These are phyloP conservation scores for Wickerhamomyces strasburgensis DNA, from an alignment of 805 yeast genomes.

Conservation along the genomic window DNA sequence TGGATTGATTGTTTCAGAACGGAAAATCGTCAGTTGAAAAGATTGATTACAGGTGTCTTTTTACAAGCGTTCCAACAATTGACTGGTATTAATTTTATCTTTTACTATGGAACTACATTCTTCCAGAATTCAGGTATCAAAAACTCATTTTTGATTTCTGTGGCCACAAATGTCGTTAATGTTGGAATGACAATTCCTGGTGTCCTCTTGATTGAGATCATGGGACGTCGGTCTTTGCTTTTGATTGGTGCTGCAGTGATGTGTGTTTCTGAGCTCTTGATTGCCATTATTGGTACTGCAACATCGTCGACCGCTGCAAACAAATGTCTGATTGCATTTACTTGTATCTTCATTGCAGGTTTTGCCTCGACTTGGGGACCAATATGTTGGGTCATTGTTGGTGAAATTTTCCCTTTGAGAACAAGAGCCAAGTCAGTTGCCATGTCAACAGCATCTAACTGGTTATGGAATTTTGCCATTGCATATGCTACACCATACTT, in stretches of 20 bases:
- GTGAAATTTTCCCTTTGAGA: slow-evolving; percentile 65
- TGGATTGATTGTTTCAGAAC: slow-evolving; percentile 33
- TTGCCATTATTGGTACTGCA: slow-evolving; percentile 41
- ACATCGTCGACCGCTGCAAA: slow-evolving; percentile 31
- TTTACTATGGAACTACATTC: slow-evolving; percentile 65
- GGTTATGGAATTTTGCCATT: slow-evolving; percentile 73
- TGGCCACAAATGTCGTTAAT: slow-evolving; percentile 42
- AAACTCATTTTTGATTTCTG: slow-evolving; percentile 41
- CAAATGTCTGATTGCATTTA: slow-evolving; percentile 46
- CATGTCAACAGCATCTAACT: slow-evolving; percentile 69
- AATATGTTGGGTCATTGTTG: slow-evolving; percentile 61
- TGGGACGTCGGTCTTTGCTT: slow-evolving; percentile 64
- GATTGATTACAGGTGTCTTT: slow-evolving; percentile 39
- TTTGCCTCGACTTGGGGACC: slow-evolving; percentile 89
- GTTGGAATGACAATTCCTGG: slow-evolving; percentile 50
- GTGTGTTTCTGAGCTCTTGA: slow-evolving; percentile 57
- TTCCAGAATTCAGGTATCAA: slow-evolving; percentile 47
- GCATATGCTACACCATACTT: slow-evolving; percentile 75
- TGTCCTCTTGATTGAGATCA: slow-evolving; percentile 45
- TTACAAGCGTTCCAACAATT: slow-evolving; percentile 55
- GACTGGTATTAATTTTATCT: slow-evolving; percentile 68
- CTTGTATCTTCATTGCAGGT: slow-evolving; percentile 61
- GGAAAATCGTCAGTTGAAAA: slow-evolving; percentile 36
- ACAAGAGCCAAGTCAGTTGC: slow-evolving; percentile 72
- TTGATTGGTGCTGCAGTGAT: slow-evolving; percentile 59